phyloP scores from a whole-genome alignment of 805 yeast species.

The Yamadazyma insecticola region DNA sequence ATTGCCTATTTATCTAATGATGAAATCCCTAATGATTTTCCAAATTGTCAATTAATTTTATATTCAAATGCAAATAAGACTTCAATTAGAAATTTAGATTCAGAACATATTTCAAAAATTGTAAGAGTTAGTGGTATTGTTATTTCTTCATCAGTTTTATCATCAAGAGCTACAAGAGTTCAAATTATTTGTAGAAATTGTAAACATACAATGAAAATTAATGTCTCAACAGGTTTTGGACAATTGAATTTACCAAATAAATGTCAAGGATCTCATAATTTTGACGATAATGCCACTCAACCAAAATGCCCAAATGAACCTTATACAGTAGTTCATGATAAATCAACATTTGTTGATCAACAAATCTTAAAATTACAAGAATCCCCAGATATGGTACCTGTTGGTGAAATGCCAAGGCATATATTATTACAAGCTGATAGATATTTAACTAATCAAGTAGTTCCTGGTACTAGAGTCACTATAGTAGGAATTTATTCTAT shows the following conservation, averaged over 20 bases:
- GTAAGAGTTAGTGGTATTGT: slow-evolving; percentile 91
- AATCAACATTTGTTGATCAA: slow-evolving; percentile 90
- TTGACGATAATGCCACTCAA: slow-evolving; percentile 46
- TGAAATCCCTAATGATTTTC: slow-evolving; percentile 54
- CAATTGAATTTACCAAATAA: slow-evolving; percentile 60
- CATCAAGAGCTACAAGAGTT: slow-evolving; percentile 80
- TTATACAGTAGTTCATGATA: slow-evolving; percentile 87
- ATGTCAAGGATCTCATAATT: slow-evolving; percentile 50
- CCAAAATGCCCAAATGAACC: slow-evolving; percentile 87
- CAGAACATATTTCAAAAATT: slow-evolving; percentile 84
- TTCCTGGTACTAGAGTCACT: slow-evolving; percentile 94
- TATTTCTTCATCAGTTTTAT: slow-evolving; percentile 83
- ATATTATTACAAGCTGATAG: slow-evolving; percentile 84
- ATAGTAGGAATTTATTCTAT: slow-evolving; percentile 90
- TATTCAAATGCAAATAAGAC: slow-evolving; percentile 67
- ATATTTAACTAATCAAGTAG: slow-evolving; percentile 80
- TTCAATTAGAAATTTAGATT: slow-evolving; percentile 75
- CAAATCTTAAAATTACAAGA: slow-evolving; percentile 92
- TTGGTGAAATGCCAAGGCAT: slow-evolving; percentile 98
- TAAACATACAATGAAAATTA: slow-evolving; percentile 68
- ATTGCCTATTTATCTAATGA: slow-evolving; percentile 52
- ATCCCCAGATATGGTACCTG: slow-evolving; percentile 98
- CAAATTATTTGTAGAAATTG: slow-evolving; percentile 86
- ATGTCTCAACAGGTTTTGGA: slow-evolving; percentile 66
- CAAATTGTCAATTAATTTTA: slow-evolving; percentile 78